Evolutionary conservation across 2,329 filamentous ascomycete genomes (phyloP).

Genomic region (Cephalotrichum gorgonifer): DNA sequence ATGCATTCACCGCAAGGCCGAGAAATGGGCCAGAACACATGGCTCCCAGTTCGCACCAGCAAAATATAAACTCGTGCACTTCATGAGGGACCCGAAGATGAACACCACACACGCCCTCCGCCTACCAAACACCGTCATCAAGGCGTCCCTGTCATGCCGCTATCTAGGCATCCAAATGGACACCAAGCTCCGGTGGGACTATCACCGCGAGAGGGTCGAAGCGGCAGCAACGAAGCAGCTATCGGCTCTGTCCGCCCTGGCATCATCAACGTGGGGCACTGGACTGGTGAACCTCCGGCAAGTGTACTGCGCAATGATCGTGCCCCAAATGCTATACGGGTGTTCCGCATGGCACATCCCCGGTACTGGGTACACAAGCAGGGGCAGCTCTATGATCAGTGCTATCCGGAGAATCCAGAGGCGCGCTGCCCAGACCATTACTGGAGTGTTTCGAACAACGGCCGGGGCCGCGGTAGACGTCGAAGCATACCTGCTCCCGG

Average conservation of each 20-base stretch:
- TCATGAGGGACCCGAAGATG: too few relatives aligned
- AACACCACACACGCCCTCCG: too few relatives aligned
- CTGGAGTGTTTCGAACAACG: slow-evolving; percentile 14
- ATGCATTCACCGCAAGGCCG: too few relatives aligned
- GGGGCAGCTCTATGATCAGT: slow-evolving; percentile 7
- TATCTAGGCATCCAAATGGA: too few relatives aligned
- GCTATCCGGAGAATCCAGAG: slow-evolving; percentile 11
- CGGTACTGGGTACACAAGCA: slow-evolving; percentile 2
- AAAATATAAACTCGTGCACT: too few relatives aligned
- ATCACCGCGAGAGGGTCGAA: slow-evolving; percentile 13
- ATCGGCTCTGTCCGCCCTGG: slow-evolving; percentile 13
- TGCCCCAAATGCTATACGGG: slow-evolving; percentile 15
- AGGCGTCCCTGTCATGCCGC: too few relatives aligned
- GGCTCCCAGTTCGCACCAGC: too few relatives aligned
- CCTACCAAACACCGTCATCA: too few relatives aligned
- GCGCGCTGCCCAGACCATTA: slow-evolving; percentile 16
- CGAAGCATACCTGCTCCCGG: slow-evolving; percentile 14
- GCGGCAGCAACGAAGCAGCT: slow-evolving; percentile 11
- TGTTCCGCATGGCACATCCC: slow-evolving; percentile 16
- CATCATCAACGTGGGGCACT: slow-evolving; percentile 14
- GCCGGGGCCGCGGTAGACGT: slow-evolving; percentile 14
- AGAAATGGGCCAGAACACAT: too few relatives aligned
- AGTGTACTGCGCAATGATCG: slow-evolving; percentile 14
- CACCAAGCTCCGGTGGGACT: slow-evolving; percentile 11
- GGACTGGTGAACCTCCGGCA: slow-evolving; percentile 13